Conservation (phyloP, 1,284 basidiomycete genomes). For the Cutaneotrichosporon cyanovorans region DNA sequence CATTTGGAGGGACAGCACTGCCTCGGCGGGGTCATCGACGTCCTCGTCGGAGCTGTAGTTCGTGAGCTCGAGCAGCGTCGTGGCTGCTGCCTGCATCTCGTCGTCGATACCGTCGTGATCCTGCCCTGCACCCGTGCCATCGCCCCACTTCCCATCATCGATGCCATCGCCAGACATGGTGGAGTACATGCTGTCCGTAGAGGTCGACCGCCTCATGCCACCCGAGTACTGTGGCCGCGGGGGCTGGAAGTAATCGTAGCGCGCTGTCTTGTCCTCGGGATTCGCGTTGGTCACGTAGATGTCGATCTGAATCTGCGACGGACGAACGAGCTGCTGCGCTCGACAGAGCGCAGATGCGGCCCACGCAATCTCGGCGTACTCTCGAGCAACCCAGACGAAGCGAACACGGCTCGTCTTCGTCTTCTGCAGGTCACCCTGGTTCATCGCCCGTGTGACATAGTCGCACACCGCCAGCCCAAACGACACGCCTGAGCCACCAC, state of each 20-base stretch:
- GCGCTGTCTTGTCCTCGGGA: constrained; percentile 1
- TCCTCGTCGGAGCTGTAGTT: constrained; percentile 77
- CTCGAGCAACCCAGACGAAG: constrained; percentile 77
- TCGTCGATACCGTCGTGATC: constrained; percentile 30
- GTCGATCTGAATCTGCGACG: constrained; percentile 59
- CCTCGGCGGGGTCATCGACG: constrained; percentile 60
- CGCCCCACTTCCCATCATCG: constrained; percentile 14
- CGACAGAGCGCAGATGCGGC: constrained; percentile 61
- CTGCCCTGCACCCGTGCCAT: constrained; percentile 21
- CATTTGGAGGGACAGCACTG: constrained; percentile 55
- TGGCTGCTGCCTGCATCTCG: constrained; percentile 12
- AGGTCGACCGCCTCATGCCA: constrained; percentile 29
- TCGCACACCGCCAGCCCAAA: constrained; percentile 69
- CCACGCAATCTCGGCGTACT: constrained; percentile 79
- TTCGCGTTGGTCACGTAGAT: constrained; percentile 65
- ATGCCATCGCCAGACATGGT: constrained; percentile 33
- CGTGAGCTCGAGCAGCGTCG: constrained; percentile 55
- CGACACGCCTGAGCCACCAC: constrained; percentile 71
- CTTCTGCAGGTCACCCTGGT: constrained; percentile 46
- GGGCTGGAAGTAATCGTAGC: background rate
- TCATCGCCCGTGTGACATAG: constrained; percentile 59
- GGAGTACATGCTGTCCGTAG: constrained; percentile 35
- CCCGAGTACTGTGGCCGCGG: background rate
- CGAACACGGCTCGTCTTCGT: constrained; percentile 57
- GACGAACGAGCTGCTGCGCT: constrained; percentile 59